Evolutionary conservation across 2,329 filamentous ascomycete genomes (phyloP), one percentile per base, ranked within the genome.

Genomic region (Nemania serpens): DNA sequence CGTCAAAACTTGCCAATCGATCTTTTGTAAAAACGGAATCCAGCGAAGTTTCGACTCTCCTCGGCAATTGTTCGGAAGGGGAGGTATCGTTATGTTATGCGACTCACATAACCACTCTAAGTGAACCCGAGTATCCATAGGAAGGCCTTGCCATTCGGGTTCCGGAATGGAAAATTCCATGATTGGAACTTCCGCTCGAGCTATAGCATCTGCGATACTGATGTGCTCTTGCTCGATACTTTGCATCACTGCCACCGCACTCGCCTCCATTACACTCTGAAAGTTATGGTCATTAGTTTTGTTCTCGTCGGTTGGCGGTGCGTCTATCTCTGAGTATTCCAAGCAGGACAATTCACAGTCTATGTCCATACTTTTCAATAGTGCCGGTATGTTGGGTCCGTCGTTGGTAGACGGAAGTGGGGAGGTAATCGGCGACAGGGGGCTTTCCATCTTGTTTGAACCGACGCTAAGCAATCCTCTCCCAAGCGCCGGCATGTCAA

Each of bases 211-310:
- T 43, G 62, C 62, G 29, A 64, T 60, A 29, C 70, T 66, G 18
- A 74, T 62, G 11, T 62, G 64, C 39, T 75, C 71, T 46, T 74
- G 72, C 20, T 72, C 69, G 33, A 72, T 60, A 4, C 22, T 61
- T 62, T 60, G 66, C 39, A 49, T 58, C 9, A 65, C 55, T 3
- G 29, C 22, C 33, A 20, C 36, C 2, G 66, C 63, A 36, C 55
- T 57, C 25, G 69, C 59, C 20, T 67, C 52, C 37, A 75, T 45
- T 1, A 53, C 20, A 36, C 29, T 20, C 3, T 66, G 43, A 18
- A 68, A 22, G 11, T 60, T 57, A 3, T 70, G 61, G 10, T 61
- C 62, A 47, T 68, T 63, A 1, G 55, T 34, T 2, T n/a, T 47
- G 48, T 52, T 33, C 22, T 29, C 33, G 18, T 20, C 17, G 3